Percentiles rank a stretch among this genome's conserved stretches.
phyloP scores from a whole-genome alignment of 441 rosid genomes.

The Pelargonium myrrhifolium region DNA sequence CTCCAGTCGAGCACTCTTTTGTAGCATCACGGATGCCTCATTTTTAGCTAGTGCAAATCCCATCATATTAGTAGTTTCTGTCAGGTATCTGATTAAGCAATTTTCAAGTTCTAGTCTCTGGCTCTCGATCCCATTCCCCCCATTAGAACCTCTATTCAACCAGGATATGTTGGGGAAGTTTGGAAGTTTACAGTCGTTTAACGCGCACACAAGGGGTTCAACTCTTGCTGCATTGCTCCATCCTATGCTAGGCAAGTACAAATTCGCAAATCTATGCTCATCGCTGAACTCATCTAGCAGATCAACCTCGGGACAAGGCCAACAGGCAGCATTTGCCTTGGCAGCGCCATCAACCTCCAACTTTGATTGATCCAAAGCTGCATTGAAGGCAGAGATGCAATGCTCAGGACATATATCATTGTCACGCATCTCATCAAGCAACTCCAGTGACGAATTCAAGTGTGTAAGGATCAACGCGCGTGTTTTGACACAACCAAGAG shows the following conservation, averaged over 20 bases:
- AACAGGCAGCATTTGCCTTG: conserved; percentile 42
- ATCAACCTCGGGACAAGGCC: conserved; percentile 81
- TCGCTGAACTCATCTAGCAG: conserved; percentile 35
- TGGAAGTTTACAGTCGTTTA: conserved; percentile 57
- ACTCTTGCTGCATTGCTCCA: conserved; percentile 56
- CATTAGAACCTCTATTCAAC: conserved; percentile 44
- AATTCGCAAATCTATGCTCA: conserved; percentile 36
- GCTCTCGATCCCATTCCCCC: conserved; percentile 44
- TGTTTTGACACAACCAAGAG: conserved; percentile 39
- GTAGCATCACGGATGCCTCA: conserved; percentile 69
- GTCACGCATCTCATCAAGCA: conserved; percentile 36
- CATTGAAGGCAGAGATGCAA: conserved; percentile 71
- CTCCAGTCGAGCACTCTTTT: conserved; percentile 61
- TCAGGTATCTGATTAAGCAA: conserved; percentile 53
- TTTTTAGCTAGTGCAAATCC: conserved; percentile 49
- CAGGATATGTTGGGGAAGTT: conserved; percentile 45
- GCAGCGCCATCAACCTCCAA: conserved; percentile 54
- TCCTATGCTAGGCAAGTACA: conserved; percentile 54
- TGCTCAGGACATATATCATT: conserved; percentile 49
- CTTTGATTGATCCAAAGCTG: conserved; percentile 54
- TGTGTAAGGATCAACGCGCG: conserved; percentile 53
- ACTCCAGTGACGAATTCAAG: conserved; percentile 44
- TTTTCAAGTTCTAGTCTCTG: conserved; percentile 47
- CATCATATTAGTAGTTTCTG: conserved; percentile 56
- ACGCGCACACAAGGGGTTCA: conserved; percentile 33